These are phyloP conservation scores for Irpex sp. DNA, from an alignment of 1,284 basidiomycete genomes.

Conservation along the genomic window DNA sequence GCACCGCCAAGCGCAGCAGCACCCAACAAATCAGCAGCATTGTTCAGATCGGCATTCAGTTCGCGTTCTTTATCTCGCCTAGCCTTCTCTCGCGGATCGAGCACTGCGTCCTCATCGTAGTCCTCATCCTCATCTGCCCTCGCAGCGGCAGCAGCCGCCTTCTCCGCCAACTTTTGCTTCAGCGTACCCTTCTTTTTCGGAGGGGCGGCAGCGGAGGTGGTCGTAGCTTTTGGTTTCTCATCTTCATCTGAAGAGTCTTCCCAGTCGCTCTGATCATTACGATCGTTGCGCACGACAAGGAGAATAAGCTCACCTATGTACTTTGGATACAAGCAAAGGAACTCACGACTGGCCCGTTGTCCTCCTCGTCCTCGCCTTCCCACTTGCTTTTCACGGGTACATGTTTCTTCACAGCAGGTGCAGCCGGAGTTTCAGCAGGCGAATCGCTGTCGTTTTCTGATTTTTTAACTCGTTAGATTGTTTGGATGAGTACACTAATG, in stretches of 20 bases:
- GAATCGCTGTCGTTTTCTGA: slow-evolving; percentile 50
- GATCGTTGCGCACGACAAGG: slow-evolving; percentile 7
- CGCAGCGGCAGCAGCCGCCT: slow-evolving; percentile 41
- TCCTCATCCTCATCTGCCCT: slow-evolving; percentile 39
- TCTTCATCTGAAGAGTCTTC: slow-evolving; percentile 84
- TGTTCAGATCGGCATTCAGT: slow-evolving; percentile 80
- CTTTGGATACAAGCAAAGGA: not conserved
- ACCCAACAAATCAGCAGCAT: slow-evolving; percentile 80
- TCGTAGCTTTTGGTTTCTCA: slow-evolving; percentile 44
- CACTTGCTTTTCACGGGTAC: slow-evolving; percentile 62
- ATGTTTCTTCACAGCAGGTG: slow-evolving; percentile 35
- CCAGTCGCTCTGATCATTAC: slow-evolving; percentile 80
- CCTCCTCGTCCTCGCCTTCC: slow-evolving; percentile 88
- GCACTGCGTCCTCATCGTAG: slow-evolving; percentile 74
- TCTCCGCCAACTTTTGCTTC: slow-evolving; percentile 59
- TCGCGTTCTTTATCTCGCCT: slow-evolving; percentile 75
- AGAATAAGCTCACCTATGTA: slow-evolving; percentile 3
- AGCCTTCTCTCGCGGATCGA: slow-evolving; percentile 79
- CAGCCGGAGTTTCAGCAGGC: slow-evolving; percentile 38
- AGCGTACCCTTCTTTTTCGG: slow-evolving; percentile 84
- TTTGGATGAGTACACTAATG: not conserved
- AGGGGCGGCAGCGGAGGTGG: slow-evolving; percentile 46
- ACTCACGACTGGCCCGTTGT: slow-evolving; percentile 53
- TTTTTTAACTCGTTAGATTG: slow-evolving; percentile 24
- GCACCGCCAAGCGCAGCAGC: slow-evolving; percentile 63